Evolutionary conservation across 495 filamentous ascomycete species (phyloP).

Genomic region (Neurospora sp.): DNA sequence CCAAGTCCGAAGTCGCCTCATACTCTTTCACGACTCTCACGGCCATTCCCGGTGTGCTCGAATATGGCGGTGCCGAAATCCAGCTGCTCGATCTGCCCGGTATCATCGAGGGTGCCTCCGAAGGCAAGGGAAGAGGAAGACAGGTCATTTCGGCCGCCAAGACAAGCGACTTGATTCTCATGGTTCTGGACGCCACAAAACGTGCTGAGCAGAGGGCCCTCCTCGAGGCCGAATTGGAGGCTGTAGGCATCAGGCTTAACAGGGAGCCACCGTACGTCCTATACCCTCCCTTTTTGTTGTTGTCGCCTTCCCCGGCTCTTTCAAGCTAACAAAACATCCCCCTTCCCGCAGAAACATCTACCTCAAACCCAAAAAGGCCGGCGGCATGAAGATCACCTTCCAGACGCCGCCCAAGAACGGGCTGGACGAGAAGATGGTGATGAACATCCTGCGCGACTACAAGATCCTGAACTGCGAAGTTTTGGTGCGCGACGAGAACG

Average conservation of each 20-base stretch:
- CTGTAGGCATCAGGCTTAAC: conserved; percentile 92
- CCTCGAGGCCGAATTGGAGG: conserved; percentile 87
- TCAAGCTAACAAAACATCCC: neutral
- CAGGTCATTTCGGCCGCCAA: conserved; percentile 99
- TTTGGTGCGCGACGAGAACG: conserved; percentile 86
- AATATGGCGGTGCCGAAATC: conserved; percentile 97
- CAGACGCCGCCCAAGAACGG: conserved; percentile 68
- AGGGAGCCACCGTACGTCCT: conserved; percentile 74
- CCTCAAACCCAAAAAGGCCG: conserved; percentile 93
- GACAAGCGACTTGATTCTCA: conserved; percentile 94
- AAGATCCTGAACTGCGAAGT: conserved; percentile 98
- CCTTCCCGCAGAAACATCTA: conserved; percentile 72
- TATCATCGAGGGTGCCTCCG: conserved; percentile 95
- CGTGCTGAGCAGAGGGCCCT: conserved; percentile 86
- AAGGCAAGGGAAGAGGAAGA: conserved; percentile 91
- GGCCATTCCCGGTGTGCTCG: conserved; percentile 93
- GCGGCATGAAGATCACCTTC: conserved; percentile 98
- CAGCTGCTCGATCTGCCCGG: conserved; percentile 97
- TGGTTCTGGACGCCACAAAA: conserved; percentile 97
- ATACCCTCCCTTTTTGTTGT: neutral
- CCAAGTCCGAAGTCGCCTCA: conserved; percentile 88
- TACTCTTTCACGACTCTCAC: conserved; percentile 98
- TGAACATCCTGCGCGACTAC: conserved; percentile 93
- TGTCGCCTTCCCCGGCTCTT: neutral
- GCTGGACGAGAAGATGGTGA: conserved; percentile 95